These are phyloP conservation scores for Mollisia scopiformis DNA, from an alignment of 2,329 filamentous ascomycete species.

Conservation along the genomic window DNA sequence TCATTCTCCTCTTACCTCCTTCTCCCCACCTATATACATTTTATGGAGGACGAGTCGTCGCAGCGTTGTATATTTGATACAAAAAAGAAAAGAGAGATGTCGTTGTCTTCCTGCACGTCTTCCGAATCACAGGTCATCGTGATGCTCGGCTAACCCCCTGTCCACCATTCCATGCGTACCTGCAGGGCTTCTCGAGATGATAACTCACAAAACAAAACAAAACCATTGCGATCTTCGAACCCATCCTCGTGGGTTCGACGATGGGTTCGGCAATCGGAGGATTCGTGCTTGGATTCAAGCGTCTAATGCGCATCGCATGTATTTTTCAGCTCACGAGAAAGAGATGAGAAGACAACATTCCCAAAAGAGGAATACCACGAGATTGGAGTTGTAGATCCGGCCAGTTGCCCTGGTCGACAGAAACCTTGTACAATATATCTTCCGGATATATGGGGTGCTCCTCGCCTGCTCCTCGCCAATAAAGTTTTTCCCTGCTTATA, in stretches of 20 bases:
- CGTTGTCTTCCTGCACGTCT: background rate
- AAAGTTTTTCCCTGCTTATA: background rate
- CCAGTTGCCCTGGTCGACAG: too few relatives aligned
- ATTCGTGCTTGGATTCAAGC: background rate
- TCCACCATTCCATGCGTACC: too few relatives aligned
- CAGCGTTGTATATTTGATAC: background rate
- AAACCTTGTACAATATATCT: too few relatives aligned
- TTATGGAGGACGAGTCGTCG: background rate
- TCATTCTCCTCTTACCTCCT: background rate
- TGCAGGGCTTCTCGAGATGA: background rate
- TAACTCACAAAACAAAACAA: conserved; percentile 4
- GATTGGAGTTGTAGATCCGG: background rate
- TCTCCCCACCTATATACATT: background rate
- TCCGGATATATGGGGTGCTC: too few relatives aligned
- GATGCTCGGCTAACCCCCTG: background rate
- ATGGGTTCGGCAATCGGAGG: background rate
- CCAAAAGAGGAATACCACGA: background rate
- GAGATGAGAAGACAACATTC: background rate
- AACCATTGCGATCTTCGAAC: background rate
- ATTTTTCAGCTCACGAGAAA: background rate
- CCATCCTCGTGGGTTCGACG: background rate
- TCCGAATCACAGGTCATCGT: background rate
- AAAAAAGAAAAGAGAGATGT: conserved; percentile 3
- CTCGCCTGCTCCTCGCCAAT: too few relatives aligned
- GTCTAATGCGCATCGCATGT: background rate